These are phyloP conservation scores for Aspergillus sojae DNA, from an alignment of 2,329 filamentous ascomycete species.

Conservation along the genomic window DNA sequence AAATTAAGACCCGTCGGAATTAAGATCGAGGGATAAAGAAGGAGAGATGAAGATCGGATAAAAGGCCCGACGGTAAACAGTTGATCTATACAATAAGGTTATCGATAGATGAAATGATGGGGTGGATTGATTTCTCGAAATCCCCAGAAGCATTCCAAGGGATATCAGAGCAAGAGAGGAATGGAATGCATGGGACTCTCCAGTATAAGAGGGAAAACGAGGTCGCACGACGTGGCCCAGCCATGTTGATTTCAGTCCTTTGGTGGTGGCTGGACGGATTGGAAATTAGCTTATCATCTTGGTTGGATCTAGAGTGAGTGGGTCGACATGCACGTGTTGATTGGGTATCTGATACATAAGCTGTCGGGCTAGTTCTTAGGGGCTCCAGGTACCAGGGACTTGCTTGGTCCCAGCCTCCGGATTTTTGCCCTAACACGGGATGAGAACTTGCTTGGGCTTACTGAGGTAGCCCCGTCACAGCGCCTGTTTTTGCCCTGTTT, in stretches of 20 bases:
- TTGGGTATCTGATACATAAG: conserved; percentile 5
- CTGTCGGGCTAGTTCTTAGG: conserved; percentile 1
- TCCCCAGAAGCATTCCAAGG: conserved; percentile 12
- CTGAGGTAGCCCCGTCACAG: neutral
- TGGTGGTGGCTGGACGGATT: conserved; percentile 18
- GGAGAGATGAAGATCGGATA: neutral
- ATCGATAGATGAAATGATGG: neutral
- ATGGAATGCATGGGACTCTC: conserved; percentile 1
- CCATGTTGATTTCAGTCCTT: conserved; percentile 21
- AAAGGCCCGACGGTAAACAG: neutral
- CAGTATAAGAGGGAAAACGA: conserved; percentile 14
- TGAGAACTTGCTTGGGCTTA: neutral
- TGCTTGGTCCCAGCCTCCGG: conserved; percentile 2
- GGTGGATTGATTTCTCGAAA: neutral
- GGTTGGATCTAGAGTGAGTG: neutral
- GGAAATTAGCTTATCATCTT: neutral
- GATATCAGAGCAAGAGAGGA: conserved; percentile 7
- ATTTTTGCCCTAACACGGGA: conserved; percentile 2
- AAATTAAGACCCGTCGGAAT: neutral
- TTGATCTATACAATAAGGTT: neutral
- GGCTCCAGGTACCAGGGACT: neutral
- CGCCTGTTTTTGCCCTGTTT: neutral
- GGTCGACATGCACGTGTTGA: neutral
- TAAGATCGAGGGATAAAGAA: neutral
- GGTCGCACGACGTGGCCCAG: conserved; percentile 16